Conservation (phyloP, 2,329 filamentous ascomycete genomes). For the Fusarium hainanense region DNA sequence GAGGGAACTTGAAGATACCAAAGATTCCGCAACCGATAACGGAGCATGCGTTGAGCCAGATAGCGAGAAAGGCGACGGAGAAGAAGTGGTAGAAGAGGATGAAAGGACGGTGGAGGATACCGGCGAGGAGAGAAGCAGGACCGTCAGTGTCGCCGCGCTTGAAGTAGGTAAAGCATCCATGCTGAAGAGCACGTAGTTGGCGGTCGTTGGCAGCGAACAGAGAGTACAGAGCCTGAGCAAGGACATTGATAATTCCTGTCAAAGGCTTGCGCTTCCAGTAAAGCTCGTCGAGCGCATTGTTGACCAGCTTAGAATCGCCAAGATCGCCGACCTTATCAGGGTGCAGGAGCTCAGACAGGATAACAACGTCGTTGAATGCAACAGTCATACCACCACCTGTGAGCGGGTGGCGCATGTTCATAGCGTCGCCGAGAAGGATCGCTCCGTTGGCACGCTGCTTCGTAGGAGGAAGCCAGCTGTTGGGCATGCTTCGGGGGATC, state of each 20-base stretch:
- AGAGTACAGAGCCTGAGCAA: slow-evolving; percentile 92
- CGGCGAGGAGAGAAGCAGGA: slow-evolving; percentile 83
- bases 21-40: slow-evolving; percentile 52
- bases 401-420: slow-evolving; percentile 99
- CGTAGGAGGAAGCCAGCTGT: slow-evolving; percentile 87
- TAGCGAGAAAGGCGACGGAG: slow-evolving; percentile 86
- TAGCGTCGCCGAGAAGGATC: slow-evolving; percentile 88
- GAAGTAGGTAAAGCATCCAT: slow-evolving; percentile 95
- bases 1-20: slow-evolving; percentile 62
- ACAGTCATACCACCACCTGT: slow-evolving; percentile 99
- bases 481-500: slow-evolving; percentile 89
- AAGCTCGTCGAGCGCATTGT: slow-evolving; percentile 76
- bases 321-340: slow-evolving; percentile 76
- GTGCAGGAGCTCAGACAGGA: slow-evolving; percentile 78
- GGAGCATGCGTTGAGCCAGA: slow-evolving; percentile 70
- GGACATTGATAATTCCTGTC: slow-evolving; percentile 92
- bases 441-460: slow-evolving; percentile 70
- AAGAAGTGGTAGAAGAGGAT: slow-evolving; percentile 95
- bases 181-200: slow-evolving; percentile 82
- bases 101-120: slow-evolving; percentile 80
- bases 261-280: slow-evolving; percentile 89
- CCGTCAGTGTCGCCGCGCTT: slow-evolving; percentile 78
- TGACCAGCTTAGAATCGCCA: slow-evolving; percentile 72
- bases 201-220: slow-evolving; percentile 88
- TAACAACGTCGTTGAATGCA: slow-evolving; percentile 89